A percentile compares a stretch with the other conserved stretches of the same genome.
Evolutionary conservation across 352 stramenopile genomes (phyloP).

Genomic region (Thraustochytrium sp.): DNA sequence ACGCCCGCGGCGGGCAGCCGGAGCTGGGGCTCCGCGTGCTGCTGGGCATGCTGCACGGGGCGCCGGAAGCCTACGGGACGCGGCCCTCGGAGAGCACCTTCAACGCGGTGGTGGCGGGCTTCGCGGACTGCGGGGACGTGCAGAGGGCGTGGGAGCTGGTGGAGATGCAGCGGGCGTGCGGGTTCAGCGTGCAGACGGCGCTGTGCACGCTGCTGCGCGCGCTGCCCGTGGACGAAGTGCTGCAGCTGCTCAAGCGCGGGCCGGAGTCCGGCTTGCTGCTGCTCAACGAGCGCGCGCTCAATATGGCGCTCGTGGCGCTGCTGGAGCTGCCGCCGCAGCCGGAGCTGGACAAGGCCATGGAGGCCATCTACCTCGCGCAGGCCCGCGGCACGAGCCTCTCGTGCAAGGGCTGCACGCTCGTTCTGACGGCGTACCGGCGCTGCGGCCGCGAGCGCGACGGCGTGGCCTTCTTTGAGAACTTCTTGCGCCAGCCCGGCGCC

Average conservation of each 20-base stretch:
- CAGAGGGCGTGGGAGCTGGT: neutral
- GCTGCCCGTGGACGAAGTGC: neutral
- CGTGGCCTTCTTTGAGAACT: slow-evolving; percentile 24
- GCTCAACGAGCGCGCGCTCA: neutral
- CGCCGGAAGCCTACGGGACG: neutral
- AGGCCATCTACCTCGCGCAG: neutral
- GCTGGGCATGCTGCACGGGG: neutral
- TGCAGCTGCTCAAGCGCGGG: neutral
- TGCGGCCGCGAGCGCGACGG: neutral
- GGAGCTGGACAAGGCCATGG: neutral
- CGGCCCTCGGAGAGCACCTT: slow-evolving; percentile 11
- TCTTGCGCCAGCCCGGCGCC: neutral
- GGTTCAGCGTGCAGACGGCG: neutral
- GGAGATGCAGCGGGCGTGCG: neutral
- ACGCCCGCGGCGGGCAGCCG: neutral
- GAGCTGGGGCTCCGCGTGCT: neutral
- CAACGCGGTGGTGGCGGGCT: neutral
- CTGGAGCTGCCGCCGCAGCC: neutral
- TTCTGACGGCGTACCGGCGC: neutral
- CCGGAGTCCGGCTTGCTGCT: neutral
- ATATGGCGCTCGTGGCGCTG: neutral
- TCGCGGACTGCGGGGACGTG: neutral
- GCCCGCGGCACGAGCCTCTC: neutral
- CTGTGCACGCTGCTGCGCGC: neutral
- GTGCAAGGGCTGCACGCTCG: slow-evolving; percentile 17